Base-by-base conservation (phyloP, 306 rosid genomes). In the Begonia fuchsioides region DNA sequence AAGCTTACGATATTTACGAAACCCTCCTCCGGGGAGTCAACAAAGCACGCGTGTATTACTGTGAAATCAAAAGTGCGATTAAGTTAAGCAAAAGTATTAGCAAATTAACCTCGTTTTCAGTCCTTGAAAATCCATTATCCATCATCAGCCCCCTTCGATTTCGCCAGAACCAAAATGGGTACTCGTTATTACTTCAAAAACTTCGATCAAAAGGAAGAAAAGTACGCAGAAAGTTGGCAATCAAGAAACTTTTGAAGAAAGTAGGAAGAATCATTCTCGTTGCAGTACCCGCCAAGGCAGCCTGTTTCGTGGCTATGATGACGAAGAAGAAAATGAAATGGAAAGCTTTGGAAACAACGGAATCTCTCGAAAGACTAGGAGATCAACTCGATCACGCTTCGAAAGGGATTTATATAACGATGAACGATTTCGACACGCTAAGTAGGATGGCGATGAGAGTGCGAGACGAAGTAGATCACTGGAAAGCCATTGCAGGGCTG, bases 371-470 rank as follows among this genome's bases (percentile, higher is more conserved):
- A 41, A 72, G 59, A 38, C n/a, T 61, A 0, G 55, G 65, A 2
- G 71, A 52, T 32, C 81, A 90, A 57, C 60, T 82, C 16, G 92
- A 87, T 59, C 53, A 58, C 32, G 92, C 92, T 8, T 80, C 87
- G 1, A 77, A 50, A 57, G 94, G 85, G 76, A 53, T 73, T 14
- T 80, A 72, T 59, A 71, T 80, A 47, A 15, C 76, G 50, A 52
- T 72, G 51, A 87, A 80, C 55, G 85, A 83, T 18, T 68, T 87
- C 38, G 82, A 81, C 13, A 85, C 98, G 0, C 73, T 79, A 76
- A 77, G 93, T 59, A 61, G 78, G 60, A 73, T 81, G 95, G 87
- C 78, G 26, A 75, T 49, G 61, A 68, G 95, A 46, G 51, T 90
- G 13, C 56, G 73, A 0, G 80, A 76, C 8, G 93, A 90, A 57